These are phyloP conservation scores for Cardamine chenopodiifolia DNA, from an alignment of 345 rosid genomes.

Conservation along the genomic window DNA sequence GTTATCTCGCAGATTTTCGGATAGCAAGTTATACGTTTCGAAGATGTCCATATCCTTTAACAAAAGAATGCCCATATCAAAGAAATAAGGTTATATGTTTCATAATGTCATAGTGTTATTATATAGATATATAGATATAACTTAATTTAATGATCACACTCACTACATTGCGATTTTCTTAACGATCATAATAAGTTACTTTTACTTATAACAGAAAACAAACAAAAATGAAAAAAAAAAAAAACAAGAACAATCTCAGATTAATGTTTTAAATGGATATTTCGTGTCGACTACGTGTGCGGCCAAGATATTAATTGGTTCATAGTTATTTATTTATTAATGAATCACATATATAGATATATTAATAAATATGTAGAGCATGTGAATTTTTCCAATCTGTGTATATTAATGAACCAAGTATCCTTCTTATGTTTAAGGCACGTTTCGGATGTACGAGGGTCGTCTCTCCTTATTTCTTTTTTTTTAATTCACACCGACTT, in stretches of 20 bases:
- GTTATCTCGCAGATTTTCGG: neutral
- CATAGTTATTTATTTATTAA: neutral
- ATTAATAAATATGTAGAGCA: neutral
- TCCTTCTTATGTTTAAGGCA: slow-evolving; percentile 23
- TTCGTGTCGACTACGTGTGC: slow-evolving; percentile 21
- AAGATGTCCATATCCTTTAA: neutral
- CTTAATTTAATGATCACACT: neutral
- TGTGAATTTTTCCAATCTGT: slow-evolving; percentile 27
- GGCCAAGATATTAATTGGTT: slow-evolving; percentile 14
- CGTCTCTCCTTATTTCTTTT: slow-evolving; percentile 28
- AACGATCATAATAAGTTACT: neutral
- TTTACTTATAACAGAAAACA: neutral
- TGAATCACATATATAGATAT: neutral
- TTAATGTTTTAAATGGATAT: slow-evolving; percentile 21
- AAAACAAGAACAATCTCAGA: slow-evolving; percentile 10
- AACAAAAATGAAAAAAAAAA: neutral
- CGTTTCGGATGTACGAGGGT: slow-evolving; percentile 15
- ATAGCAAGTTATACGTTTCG: neutral
- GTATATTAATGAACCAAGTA: slow-evolving; percentile 39
- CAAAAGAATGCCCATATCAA: too few relatives aligned
- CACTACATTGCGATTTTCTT: neutral
- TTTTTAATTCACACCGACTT: neutral
- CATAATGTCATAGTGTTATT: neutral
- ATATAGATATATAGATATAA: neutral
- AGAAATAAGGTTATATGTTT: neutral